A percentile compares a stretch with the other conserved stretches of the same genome.
Conservation (phyloP, 352 stramenopile genomes). For the Elongisporangium senticosum region DNA sequence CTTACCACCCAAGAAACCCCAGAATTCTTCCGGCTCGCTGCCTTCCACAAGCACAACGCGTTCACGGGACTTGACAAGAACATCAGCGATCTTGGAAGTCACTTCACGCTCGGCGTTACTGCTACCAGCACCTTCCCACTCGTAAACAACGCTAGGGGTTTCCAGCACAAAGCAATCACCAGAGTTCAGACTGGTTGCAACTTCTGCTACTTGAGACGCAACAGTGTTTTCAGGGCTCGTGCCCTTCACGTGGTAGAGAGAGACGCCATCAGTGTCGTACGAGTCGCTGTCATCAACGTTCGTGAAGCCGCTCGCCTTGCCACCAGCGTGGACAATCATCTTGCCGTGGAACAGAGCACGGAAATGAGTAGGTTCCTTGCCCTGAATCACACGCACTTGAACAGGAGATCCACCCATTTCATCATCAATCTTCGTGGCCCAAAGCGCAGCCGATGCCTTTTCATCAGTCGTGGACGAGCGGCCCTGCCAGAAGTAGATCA, state of each 20-base stretch:
- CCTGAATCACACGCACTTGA: conserved; percentile 83
- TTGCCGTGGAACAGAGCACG: conserved; percentile 86
- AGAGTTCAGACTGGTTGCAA: conserved; percentile 83
- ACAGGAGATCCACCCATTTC: conserved; percentile 77
- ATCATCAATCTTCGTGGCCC: conserved; percentile 76
- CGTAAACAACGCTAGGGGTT: conserved; percentile 62
- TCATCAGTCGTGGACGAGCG: conserved; percentile 83
- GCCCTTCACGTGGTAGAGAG: conserved; percentile 89
- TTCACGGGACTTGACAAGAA: conserved; percentile 51
- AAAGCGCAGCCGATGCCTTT: conserved; percentile 67
- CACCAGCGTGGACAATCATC: conserved; percentile 88
- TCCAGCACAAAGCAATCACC: conserved; percentile 84
- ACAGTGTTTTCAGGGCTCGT: conserved; percentile 83
- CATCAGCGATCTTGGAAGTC: conserved; percentile 48
- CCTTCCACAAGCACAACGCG: conserved; percentile 50
- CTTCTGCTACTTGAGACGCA: conserved; percentile 73
- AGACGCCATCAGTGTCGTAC: conserved; percentile 83
- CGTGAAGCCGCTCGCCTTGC: conserved; percentile 85
- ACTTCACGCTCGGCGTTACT: conserved; percentile 59
- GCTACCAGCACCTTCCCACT: conserved; percentile 72
- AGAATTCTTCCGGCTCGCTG: conserved; percentile 74
- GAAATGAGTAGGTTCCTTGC: conserved; percentile 87
- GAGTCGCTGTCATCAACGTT: conserved; percentile 80
- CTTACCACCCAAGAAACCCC: conserved; percentile 81
- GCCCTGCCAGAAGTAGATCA: conserved; percentile 94